These are phyloP conservation scores for Xylaria grammica DNA, from an alignment of 495 filamentous ascomycete species.

Conservation along the genomic window DNA sequence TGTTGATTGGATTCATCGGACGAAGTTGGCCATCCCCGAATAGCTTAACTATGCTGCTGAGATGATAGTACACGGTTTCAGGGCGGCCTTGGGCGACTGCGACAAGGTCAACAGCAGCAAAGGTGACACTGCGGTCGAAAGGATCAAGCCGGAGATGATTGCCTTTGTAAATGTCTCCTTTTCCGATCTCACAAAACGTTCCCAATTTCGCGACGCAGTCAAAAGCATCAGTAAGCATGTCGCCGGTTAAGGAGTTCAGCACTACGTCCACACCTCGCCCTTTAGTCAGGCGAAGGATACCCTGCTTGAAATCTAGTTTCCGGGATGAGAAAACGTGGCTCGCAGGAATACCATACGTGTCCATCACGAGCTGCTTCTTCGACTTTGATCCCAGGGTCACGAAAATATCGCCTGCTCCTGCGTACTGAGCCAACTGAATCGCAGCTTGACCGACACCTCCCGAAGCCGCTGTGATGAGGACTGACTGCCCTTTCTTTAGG, in stretches of 20 bases:
- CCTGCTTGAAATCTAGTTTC: slow-evolving; percentile 40
- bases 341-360: slow-evolving; percentile 46
- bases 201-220: slow-evolving; percentile 57
- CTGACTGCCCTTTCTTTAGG: slow-evolving; percentile 47
- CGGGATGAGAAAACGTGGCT: slow-evolving; percentile 52
- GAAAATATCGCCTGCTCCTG: slow-evolving; percentile 54
- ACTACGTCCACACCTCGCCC: slow-evolving; percentile 58
- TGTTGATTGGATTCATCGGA: slow-evolving; percentile 13
- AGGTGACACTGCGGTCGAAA: slow-evolving; percentile 42
- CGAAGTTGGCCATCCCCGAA: slow-evolving; percentile 20
- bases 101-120: slow-evolving; percentile 32
- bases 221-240: slow-evolving; percentile 51
- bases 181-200: slow-evolving; percentile 60
- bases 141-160: slow-evolving; percentile 31
- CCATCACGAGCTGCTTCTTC: slow-evolving; percentile 48
- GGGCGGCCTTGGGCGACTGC: slow-evolving; percentile 12
- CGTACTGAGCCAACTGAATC: slow-evolving; percentile 48
- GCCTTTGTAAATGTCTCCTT: slow-evolving; percentile 34
- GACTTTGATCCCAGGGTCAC: slow-evolving; percentile 46
- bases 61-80: slow-evolving; percentile 5
- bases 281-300: slow-evolving; percentile 48
- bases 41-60: slow-evolving; percentile 15
- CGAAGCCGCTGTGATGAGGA: slow-evolving; percentile 57
- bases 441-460: slow-evolving; percentile 59
- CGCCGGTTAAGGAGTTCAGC: slow-evolving; percentile 59